A percentile compares a stretch with the other conserved stretches of the same genome.
These are phyloP conservation scores for Leucoagaricus sp. DNA, from an alignment of 1,284 basidiomycete species.

Conservation along the genomic window DNA sequence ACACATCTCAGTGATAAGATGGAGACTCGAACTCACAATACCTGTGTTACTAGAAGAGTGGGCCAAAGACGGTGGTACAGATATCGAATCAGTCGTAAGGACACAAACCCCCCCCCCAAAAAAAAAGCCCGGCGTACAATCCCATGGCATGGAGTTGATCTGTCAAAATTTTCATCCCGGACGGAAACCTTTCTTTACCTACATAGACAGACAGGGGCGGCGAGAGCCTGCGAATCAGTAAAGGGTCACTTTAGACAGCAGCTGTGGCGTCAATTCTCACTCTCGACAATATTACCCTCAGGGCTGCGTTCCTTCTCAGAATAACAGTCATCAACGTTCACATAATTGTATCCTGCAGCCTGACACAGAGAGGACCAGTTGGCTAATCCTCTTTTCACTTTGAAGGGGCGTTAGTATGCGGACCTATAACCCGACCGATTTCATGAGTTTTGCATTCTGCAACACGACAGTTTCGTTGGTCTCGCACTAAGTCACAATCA, in stretches of 20 bases:
- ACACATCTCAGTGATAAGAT: background rate
- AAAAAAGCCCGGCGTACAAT: too few species aligned
- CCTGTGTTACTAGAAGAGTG: slow-evolving; percentile 45
- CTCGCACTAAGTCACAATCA: slow-evolving; percentile 48
- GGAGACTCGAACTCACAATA: slow-evolving; percentile 37
- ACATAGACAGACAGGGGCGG: too few species aligned
- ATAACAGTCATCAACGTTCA: slow-evolving; percentile 63
- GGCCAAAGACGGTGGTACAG: background rate
- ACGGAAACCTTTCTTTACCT: slow-evolving; percentile 50
- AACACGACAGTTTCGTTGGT: slow-evolving; percentile 54
- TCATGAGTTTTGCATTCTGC: slow-evolving; percentile 48
- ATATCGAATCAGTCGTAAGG: background rate
- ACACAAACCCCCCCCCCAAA: too few species aligned
- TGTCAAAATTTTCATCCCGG: slow-evolving; percentile 53
- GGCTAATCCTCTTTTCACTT: background rate
- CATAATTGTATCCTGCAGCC: slow-evolving; percentile 53
- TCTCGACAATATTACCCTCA: slow-evolving; percentile 48
- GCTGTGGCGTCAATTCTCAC: slow-evolving; percentile 21
- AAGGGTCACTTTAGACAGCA: slow-evolving; percentile 8
- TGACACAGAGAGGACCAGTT: slow-evolving; percentile 21
- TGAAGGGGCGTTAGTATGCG: slow-evolving; percentile 4
- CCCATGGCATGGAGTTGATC: slow-evolving; percentile 51
- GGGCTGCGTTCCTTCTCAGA: slow-evolving; percentile 49
- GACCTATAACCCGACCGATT: slow-evolving; percentile 46
- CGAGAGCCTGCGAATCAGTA: too few species aligned